Conservation (phyloP, 805 yeast species). For the Saturnispora ahearnii region DNA sequence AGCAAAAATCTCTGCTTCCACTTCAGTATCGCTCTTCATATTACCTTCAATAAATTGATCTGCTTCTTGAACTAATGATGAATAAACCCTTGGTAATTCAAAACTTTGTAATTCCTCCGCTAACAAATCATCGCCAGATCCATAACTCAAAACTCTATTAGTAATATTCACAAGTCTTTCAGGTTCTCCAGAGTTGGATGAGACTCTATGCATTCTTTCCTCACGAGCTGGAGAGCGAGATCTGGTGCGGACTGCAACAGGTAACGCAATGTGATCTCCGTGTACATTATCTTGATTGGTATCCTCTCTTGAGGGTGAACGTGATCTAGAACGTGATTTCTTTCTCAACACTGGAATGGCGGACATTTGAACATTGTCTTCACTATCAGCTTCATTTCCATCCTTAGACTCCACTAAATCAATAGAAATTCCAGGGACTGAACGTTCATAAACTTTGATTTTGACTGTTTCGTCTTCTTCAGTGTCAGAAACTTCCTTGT, state of each 20-base stretch:
- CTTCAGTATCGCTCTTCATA: neutral
- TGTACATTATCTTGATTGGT: neutral
- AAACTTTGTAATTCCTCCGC: conserved; percentile 9
- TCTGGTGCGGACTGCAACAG: conserved; percentile 15
- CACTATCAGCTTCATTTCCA: neutral
- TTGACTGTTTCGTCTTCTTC: neutral
- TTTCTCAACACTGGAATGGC: conserved; percentile 4
- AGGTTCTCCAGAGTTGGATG: neutral
- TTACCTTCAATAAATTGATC: conserved; percentile 20
- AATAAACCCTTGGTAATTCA: conserved; percentile 18
- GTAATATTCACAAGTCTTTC: conserved; percentile 8
- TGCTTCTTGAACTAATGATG: conserved; percentile 22
- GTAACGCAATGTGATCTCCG: conserved; percentile 9
- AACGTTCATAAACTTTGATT: conserved; percentile 1
- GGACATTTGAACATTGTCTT: neutral
- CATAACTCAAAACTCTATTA: conserved; percentile 23
- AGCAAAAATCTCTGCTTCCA: conserved; percentile 1
- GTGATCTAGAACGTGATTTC: conserved; percentile 3
- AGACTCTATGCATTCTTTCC: conserved; percentile 11
- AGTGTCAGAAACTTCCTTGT: conserved; percentile 1
- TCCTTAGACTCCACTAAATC: neutral
- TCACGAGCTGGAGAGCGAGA: conserved; percentile 23
- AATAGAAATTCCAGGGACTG: conserved; percentile 3
- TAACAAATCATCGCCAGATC: conserved; percentile 18
- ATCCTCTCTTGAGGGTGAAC: conserved; percentile 2